Evolutionary conservation across 768 basidiomycete genomes (phyloP).

Genomic region (Pleurotus cornucopiae): DNA sequence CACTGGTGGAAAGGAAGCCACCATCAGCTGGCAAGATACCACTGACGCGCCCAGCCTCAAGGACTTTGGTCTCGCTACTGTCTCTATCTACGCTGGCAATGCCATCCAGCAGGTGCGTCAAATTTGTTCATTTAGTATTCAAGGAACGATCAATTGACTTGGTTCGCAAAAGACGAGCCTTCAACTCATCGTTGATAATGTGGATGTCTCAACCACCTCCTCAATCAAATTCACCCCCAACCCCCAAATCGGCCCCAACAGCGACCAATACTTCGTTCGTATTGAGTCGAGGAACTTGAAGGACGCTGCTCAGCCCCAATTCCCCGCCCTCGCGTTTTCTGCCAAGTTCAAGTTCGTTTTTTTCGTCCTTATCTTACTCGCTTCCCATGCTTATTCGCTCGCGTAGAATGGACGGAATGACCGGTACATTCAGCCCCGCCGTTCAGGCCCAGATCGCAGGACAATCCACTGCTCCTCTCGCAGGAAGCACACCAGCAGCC

Average conservation of each 20-base stretch:
- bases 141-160: neutral
- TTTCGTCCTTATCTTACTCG: neutral
- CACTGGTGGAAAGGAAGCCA: constrained; percentile 44
- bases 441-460: constrained; percentile 58
- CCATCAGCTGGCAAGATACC: constrained; percentile 59
- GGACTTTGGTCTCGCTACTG: constrained; percentile 43
- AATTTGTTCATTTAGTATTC: neutral
- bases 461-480: constrained; percentile 53
- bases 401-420: constrained; percentile 62
- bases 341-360: constrained; percentile 65
- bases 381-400: neutral
- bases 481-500: constrained; percentile 28
- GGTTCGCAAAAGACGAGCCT: constrained; percentile 40
- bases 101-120: constrained; percentile 51
- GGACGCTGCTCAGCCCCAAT: constrained; percentile 48
- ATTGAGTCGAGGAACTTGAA: constrained; percentile 55
- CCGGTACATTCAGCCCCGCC: constrained; percentile 57
- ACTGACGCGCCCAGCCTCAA: constrained; percentile 40
- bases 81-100: constrained; percentile 66
- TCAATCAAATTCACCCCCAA: constrained; percentile 50
- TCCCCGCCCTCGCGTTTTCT: constrained; percentile 69
- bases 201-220: constrained; percentile 47
- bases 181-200: constrained; percentile 41
- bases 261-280: constrained; percentile 70
- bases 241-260: constrained; percentile 49